Evolutionary conservation across 805 yeast species (phyloP).

Genomic region (Yarrowia bubula): DNA sequence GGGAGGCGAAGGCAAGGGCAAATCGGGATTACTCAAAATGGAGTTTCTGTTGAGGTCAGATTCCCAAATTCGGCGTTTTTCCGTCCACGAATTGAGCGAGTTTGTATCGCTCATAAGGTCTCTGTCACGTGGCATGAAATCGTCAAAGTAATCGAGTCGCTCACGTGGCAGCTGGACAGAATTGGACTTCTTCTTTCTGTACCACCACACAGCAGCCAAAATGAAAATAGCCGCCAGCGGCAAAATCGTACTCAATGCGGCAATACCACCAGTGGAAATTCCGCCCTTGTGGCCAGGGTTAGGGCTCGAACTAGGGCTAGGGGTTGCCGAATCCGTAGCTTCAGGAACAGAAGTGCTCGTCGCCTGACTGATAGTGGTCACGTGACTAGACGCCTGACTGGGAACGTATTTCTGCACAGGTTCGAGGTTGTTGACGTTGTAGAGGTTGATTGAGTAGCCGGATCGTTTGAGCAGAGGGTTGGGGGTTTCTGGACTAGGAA

Average conservation of each 20-base stretch:
- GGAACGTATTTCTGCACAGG: conserved; percentile 16
- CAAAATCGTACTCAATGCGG: not conserved
- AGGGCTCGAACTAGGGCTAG: not conserved
- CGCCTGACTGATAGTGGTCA: not conserved
- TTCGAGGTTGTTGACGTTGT: conserved; percentile 17
- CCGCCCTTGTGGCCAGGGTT: not conserved
- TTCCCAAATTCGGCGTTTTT: conserved; percentile 4
- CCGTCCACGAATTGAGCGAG: conserved; percentile 23
- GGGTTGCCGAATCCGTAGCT: not conserved
- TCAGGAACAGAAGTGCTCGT: not conserved
- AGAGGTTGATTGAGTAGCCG: not conserved
- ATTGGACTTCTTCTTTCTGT: not conserved
- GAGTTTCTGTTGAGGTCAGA: conserved; percentile 13
- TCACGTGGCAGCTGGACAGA: conserved; percentile 11
- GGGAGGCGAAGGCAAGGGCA: not conserved
- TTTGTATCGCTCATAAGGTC: not conserved
- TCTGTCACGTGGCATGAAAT: not conserved
- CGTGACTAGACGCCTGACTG: not conserved
- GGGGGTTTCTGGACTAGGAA: too few relatives aligned
- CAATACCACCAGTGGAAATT: not conserved
- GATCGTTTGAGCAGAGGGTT: not conserved
- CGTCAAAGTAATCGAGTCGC: conserved; percentile 13
- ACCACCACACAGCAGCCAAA: not conserved
- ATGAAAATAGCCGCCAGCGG: not conserved
- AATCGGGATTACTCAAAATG: not conserved